A percentile compares a stretch with the other conserved stretches of the same genome.
Evolutionary conservation across 768 basidiomycete genomes (phyloP).

Genomic region (Plicaturopsis crispa): DNA sequence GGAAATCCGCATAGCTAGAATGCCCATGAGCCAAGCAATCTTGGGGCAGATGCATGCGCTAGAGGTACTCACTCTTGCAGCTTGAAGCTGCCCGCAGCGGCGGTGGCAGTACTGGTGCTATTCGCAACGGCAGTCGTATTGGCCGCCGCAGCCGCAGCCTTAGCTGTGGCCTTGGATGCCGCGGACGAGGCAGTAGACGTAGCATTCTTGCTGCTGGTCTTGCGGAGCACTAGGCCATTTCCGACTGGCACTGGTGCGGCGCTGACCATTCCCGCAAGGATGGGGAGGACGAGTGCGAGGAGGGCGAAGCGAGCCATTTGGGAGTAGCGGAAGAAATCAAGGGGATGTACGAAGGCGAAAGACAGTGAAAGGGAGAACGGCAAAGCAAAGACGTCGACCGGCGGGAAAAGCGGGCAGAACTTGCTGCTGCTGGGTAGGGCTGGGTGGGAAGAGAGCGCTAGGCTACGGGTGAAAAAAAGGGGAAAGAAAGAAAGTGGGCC

Average conservation of each 20-base stretch:
- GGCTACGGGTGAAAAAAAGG: conserved; percentile 7
- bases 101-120: too few species aligned
- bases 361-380: conserved; percentile 7
- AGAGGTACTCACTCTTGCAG: conserved; percentile 12
- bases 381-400: conserved; percentile 13
- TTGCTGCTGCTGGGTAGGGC: too few species aligned
- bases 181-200: too few species aligned
- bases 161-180: too few species aligned
- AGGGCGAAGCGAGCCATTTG: conserved; percentile 15
- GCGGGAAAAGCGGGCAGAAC: conserved; percentile 15
- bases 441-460: too few species aligned
- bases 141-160: too few species aligned
- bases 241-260: conserved; percentile 14
- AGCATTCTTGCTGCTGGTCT: too few species aligned
- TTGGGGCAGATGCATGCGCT: neutral
- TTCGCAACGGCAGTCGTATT: too few species aligned
- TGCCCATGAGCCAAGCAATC: neutral
- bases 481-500: conserved; percentile 6
- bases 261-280: conserved; percentile 10
- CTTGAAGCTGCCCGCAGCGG: conserved; percentile 9
- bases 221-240: too few species aligned
- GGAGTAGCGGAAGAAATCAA: conserved; percentile 2
- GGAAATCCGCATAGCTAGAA: conserved; percentile 29
- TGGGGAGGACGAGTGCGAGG: conserved; percentile 13
- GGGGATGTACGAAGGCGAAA: conserved; percentile 7